Conservation (phyloP, 2,329 filamentous ascomycete genomes). For the Venturia carpophila region DNA sequence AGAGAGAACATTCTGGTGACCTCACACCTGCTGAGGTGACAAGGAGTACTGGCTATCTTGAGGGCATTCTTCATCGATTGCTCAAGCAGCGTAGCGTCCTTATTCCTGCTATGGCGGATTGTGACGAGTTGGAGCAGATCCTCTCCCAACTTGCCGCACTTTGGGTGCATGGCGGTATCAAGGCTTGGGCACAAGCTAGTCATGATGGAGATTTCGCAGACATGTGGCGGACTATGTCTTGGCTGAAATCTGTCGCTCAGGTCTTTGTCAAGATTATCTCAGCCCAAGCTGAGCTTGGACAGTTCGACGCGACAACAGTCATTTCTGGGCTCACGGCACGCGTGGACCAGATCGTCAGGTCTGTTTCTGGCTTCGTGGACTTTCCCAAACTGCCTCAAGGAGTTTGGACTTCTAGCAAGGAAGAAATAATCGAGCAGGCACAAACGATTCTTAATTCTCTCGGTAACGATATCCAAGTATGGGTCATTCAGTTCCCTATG, state of each 20-base stretch:
- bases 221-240: constrained; percentile 2
- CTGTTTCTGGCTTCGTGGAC: background rate
- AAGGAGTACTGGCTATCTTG: constrained; percentile 75
- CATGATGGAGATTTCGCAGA: constrained; percentile 3
- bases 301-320: constrained; percentile 20
- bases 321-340: background rate
- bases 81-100: constrained; percentile 53
- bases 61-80: constrained; percentile 67
- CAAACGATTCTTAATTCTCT: constrained; percentile 13
- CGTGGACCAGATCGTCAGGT: background rate
- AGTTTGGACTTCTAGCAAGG: background rate
- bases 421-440: background rate
- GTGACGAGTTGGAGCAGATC: constrained; percentile 34
- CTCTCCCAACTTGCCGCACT: constrained; percentile 31
- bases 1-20: constrained; percentile 73
- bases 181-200: background rate
- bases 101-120: constrained; percentile 32
- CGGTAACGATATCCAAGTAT: background rate
- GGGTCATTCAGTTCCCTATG: constrained; percentile 18
- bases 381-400: constrained; percentile 12
- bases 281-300: constrained; percentile 59
- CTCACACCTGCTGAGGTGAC: constrained; percentile 71
- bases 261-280: constrained; percentile 55
- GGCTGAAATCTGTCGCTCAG: constrained; percentile 46
- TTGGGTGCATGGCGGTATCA: constrained; percentile 20